Evolutionary conservation across 805 yeast species (phyloP), one percentile per base, ranked within the genome.

Genomic region (Saccharomycopsis fibuligera): DNA sequence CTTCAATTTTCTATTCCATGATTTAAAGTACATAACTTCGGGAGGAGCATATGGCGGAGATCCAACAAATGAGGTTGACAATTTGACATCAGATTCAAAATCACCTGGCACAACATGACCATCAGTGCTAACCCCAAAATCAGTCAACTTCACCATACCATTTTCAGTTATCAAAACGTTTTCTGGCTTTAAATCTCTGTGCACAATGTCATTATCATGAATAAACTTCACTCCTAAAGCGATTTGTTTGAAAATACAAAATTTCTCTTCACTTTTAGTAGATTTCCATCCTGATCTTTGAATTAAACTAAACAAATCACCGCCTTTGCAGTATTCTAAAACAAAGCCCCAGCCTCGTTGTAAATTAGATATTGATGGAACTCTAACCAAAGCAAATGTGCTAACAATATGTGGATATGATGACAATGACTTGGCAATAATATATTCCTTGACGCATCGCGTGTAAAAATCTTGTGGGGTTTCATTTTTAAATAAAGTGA

Each of bases 141-240:
- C 99, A 1, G 97, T 96, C 53, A 91, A 70, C 10, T 90, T 96
- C 29, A 91, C 73, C 12, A 69, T 74, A 10, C 72, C 78, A 2
- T 63, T 59, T 6, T 70, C 68, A 41, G 85, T 65, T 60, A 87
- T 89, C 42, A 91, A 72, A 41, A 91, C 75, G 65, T 91, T 91
- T 63, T 91, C 99, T 2, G 98, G 98, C 67, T 91, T 91, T 60
- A 91, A 74, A 64, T 91, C 98, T 52, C 98, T 76, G 64, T 91
- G 99, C 9, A 91, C 96, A 58, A 91, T 85, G 63, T 89, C 78
- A 55, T 69, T 65, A 31, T 69, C 66, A 62, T 91, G 99, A 45
- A 91, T 69, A 61, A 86, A 88, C 27, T 80, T 75, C 31, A 90
- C 74, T 1, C 95, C 97, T 54, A 81, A 78, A 54, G 88, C 68